Evolutionary conservation across 306 rosid genomes (phyloP), one percentile per base, ranked within the genome.

Genomic region (Prunus kanzakura): DNA sequence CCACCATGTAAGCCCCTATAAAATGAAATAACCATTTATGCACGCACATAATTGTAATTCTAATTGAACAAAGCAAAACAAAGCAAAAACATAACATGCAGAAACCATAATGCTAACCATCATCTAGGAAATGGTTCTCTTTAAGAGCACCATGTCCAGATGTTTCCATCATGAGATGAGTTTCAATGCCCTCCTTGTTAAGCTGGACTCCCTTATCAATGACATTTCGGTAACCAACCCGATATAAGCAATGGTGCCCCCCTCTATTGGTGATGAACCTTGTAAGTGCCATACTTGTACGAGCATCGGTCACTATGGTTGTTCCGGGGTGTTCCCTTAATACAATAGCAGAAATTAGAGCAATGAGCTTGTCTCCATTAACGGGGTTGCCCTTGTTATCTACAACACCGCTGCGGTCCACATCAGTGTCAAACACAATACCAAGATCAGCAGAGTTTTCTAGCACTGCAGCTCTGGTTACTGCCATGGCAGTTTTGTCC

Each of bases 151-250:
- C 97, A 47, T 90, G 97, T 13, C 98, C 96, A 8, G 97, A 92
- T 0, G 98, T 92, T 79, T 94, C 97, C 92, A 94, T 92, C 98
- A 89, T 92, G 16, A 92, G 91, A 82, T 86, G 93, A 2, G 98
- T 68, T 72, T 92, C 93, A 71, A 92, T 76, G 15, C 97, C 97
- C 2, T 86, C 95, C 5, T 41, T 29, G 18, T 92, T 89, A 1
- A 94, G 90, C n/a, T 84, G 93, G 51, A 80, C 87, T 56, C 96
- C 97, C 81, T 92, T 92, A 25, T 92, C 98, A 50, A 92, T 92
- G 16, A 94, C 98, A 75, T 94, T 94, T 1, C 95, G 61, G 57
- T 94, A 94, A 19, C 97, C 98, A 11, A 90, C 96, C 3, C 98
- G 91, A 54, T 92, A 94, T 1, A 92, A 20, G 67, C 97, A 94